Percentiles rank a stretch among this genome's conserved stretches.
phyloP scores from a whole-genome alignment of 768 basidiomycete species.

The Serendipita indica region DNA sequence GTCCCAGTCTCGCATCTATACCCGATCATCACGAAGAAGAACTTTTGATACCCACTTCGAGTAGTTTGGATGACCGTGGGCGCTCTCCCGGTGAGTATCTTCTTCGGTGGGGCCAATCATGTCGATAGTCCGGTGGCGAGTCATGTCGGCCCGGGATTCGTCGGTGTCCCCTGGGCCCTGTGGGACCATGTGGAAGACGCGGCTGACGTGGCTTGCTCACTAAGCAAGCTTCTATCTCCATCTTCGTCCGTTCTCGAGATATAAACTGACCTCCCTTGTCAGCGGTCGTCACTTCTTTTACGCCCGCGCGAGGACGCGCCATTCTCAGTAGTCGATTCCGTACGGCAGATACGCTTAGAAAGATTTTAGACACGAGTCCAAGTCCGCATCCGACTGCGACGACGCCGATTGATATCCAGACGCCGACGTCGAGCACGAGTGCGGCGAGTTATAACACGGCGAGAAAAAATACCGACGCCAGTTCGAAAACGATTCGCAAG shows the following conservation, averaged over 20 bases:
- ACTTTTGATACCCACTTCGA: too few species aligned
- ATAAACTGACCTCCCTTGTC: neutral
- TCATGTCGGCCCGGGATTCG: too few species aligned
- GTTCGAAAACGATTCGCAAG: neutral
- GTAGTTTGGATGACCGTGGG: too few species aligned
- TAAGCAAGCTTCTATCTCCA: too few species aligned
- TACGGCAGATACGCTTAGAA: conserved; percentile 3
- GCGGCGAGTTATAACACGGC: neutral
- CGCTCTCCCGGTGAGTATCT: too few species aligned
- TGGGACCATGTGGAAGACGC: too few species aligned
- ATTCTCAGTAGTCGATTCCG: neutral
- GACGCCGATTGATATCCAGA: neutral
- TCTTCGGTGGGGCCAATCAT: too few species aligned
- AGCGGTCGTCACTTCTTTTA: too few species aligned
- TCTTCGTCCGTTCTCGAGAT: neutral
- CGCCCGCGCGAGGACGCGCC: neutral
- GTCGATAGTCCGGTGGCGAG: too few species aligned
- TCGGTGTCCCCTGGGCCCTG: too few species aligned
- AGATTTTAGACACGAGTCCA: neutral
- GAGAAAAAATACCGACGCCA: neutral
- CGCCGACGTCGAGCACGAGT: neutral
- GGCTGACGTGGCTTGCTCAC: too few species aligned
- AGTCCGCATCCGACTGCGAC: neutral
- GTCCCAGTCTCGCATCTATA: neutral
- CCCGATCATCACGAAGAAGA: neutral